These are phyloP conservation scores for Ophiostoma piceae DNA, from an alignment of 2,329 filamentous ascomycete species.

Conservation along the genomic window DNA sequence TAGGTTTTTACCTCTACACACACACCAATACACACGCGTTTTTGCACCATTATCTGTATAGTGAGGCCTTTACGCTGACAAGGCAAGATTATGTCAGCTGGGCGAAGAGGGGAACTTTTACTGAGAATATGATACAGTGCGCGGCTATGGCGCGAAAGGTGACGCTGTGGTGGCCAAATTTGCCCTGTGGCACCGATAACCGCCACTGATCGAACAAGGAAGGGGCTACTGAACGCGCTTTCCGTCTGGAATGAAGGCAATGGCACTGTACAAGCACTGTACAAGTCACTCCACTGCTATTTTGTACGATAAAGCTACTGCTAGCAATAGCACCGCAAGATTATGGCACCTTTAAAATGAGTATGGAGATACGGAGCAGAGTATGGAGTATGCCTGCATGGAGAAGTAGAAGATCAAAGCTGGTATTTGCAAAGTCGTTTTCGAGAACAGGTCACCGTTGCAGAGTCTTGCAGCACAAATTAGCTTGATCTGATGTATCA, in stretches of 20 bases:
- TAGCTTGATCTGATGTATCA: slow-evolving; percentile 1
- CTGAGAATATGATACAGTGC: neutral
- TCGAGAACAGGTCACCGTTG: slow-evolving; percentile 1
- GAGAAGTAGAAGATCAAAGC: neutral
- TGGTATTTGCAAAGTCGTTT: neutral
- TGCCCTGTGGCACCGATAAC: neutral
- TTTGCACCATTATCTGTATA: no score
- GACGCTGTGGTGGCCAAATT: neutral
- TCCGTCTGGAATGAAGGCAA: neutral
- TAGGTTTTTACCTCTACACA: no score
- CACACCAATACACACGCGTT: no score
- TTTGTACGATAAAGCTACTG: no score
- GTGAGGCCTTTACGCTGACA: no score
- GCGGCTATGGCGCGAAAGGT: neutral
- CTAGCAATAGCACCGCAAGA: neutral
- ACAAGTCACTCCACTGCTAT: neutral
- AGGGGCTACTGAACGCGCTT: neutral
- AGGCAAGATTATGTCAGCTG: neutral
- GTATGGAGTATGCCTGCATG: slow-evolving; percentile 5
- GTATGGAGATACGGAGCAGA: slow-evolving; percentile 7
- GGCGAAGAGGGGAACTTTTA: neutral
- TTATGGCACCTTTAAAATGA: slow-evolving; percentile 7
- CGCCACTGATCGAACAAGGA: neutral
- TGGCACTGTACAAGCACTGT: neutral
- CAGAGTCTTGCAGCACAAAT: neutral